phyloP scores from a whole-genome alignment of 352 stramenopile genomes.

The Thalassiosira livingstoniorum region DNA sequence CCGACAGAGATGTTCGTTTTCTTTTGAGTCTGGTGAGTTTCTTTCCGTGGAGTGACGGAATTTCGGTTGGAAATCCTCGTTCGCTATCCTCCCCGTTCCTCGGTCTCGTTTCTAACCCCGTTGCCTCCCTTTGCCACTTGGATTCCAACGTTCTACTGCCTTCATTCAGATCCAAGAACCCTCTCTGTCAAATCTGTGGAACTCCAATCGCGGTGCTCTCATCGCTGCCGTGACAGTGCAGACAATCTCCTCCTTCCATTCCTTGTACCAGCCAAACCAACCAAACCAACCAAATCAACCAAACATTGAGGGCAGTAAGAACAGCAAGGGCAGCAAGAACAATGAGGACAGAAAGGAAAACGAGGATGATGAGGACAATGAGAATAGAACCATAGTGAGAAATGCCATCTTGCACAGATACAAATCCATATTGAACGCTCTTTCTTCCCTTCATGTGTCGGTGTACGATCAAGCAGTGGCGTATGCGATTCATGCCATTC shows the following conservation, averaged over 20 bases:
- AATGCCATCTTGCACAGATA: constrained; percentile 35
- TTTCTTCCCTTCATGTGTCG: constrained; percentile 25
- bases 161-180: constrained; percentile 47
- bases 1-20: constrained; percentile 51
- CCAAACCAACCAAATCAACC: too few species aligned
- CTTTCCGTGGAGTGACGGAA: too few species aligned
- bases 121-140: background rate
- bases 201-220: constrained; percentile 32
- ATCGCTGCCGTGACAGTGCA: constrained; percentile 47
- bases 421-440: constrained; percentile 41
- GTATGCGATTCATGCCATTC: constrained; percentile 36
- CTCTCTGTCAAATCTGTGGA: constrained; percentile 53
- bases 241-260: constrained; percentile 44
- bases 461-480: constrained; percentile 54
- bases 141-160: background rate
- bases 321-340: too few species aligned
- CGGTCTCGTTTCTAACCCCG: too few species aligned
- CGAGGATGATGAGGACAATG: background rate
- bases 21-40: constrained; percentile 52
- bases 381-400: background rate
- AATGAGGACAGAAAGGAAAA: too few species aligned
- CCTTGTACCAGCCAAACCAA: constrained; percentile 13
- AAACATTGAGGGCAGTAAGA: too few species aligned
- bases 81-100: too few species aligned
- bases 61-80: too few species aligned